Percentiles rank a stretch among this genome's conserved stretches.
Evolutionary conservation across 192 early-diverging fungal genomes (phyloP).

Genomic region (Jimgerdemannia lactiflua): DNA sequence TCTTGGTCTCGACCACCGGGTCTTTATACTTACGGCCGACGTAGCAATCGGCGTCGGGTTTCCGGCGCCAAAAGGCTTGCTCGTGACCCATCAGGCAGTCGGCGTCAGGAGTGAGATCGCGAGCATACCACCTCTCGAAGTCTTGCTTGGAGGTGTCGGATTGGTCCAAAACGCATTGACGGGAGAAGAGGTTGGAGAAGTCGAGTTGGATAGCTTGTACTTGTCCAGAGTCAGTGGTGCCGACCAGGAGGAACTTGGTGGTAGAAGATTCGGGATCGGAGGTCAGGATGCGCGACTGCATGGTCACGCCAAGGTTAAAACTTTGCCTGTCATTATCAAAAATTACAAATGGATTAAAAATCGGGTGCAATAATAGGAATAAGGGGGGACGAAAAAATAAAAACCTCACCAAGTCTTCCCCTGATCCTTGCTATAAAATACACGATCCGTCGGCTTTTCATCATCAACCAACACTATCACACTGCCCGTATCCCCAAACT

Average conservation of each 20-base stretch:
- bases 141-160: conserved; percentile 55
- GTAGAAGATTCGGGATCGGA: conserved; percentile 82
- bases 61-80: conserved; percentile 69
- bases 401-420: conserved; percentile 66
- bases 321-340: conserved; percentile 25
- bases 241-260: conserved; percentile 64
- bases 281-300: conserved; percentile 66
- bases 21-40: conserved; percentile 62
- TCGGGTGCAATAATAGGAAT: not conserved
- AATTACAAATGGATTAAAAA: not conserved
- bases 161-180: conserved; percentile 65
- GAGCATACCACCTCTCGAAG: conserved; percentile 74
- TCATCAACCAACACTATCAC: conserved; percentile 74
- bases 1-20: conserved; percentile 45
- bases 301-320: conserved; percentile 35
- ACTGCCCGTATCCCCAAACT: conserved; percentile 79
- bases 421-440: conserved; percentile 77
- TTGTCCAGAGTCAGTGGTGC: conserved; percentile 8
- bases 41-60: conserved; percentile 73
- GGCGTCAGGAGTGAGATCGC: conserved; percentile 42
- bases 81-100: conserved; percentile 88
- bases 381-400: not conserved
- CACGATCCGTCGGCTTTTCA: conserved; percentile 40
- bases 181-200: conserved; percentile 53
- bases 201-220: conserved; percentile 66